A percentile compares a stretch with the other conserved stretches of the same genome.
Conservation (phyloP, 306 rosid species). For the Cicer cuneatum region DNA sequence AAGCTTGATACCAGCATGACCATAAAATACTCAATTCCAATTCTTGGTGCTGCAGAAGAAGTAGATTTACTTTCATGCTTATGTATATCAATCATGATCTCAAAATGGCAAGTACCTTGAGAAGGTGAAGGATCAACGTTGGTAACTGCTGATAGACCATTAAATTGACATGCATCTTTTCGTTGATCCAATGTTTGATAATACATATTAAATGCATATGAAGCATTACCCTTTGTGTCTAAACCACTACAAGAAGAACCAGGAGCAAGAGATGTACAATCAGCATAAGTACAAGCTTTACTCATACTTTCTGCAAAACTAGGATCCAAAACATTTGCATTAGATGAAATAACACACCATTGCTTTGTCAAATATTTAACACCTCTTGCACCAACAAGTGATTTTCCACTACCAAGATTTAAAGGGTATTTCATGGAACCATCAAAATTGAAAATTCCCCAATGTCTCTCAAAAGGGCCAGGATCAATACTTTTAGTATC, state of each 20-base stretch:
- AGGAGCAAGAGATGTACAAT: slow-evolving; percentile 77
- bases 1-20: slow-evolving; percentile 51
- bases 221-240: slow-evolving; percentile 68
- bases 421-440: slow-evolving; percentile 73
- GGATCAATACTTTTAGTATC: slow-evolving; percentile 81
- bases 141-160: slow-evolving; percentile 54
- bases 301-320: slow-evolving; percentile 52
- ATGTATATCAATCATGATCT: slow-evolving; percentile 81
- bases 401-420: slow-evolving; percentile 58
- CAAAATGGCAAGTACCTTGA: slow-evolving; percentile 58
- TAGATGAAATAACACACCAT: slow-evolving; percentile 85
- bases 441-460: slow-evolving; percentile 87
- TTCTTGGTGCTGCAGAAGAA: slow-evolving; percentile 48
- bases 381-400: slow-evolving; percentile 72
- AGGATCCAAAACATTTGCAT: slow-evolving; percentile 63
- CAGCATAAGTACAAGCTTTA: slow-evolving; percentile 82
- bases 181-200: slow-evolving; percentile 78
- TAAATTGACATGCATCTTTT: slow-evolving; percentile 67
- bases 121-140: slow-evolving; percentile 70
- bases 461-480: slow-evolving; percentile 90
- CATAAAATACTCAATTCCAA: slow-evolving; percentile 31
- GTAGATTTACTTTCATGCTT: slow-evolving; percentile 55
- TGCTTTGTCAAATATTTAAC: slow-evolving; percentile 66
- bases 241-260: slow-evolving; percentile 75
- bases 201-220: slow-evolving; percentile 87